Evolutionary conservation across 2,329 filamentous ascomycete genomes (phyloP).

Genomic region (Fulvia fulva): DNA sequence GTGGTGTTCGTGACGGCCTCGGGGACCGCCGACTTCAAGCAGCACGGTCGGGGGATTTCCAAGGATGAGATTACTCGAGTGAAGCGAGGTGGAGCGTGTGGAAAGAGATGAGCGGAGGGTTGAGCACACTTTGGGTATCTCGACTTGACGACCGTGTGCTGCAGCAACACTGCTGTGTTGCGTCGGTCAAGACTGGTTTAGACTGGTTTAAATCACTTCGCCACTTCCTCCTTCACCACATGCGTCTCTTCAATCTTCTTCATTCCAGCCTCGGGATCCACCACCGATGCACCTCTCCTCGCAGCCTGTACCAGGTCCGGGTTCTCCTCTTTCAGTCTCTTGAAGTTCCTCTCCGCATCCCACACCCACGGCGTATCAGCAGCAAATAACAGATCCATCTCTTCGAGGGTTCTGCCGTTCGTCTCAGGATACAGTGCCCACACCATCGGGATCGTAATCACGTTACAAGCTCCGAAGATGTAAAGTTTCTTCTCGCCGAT

Average conservation of each 20-base stretch:
- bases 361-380: constrained; percentile 64
- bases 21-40: neutral
- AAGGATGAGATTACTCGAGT: neutral
- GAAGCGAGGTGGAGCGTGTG: neutral
- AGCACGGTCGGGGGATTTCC: neutral
- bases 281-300: constrained; percentile 26
- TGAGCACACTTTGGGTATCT: neutral
- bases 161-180: neutral
- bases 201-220: constrained; percentile 4
- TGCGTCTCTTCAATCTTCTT: constrained; percentile 13
- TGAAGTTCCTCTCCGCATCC: constrained; percentile 65
- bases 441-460: constrained; percentile 63
- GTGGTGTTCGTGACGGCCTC: neutral
- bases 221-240: constrained; percentile 15
- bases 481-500: constrained; percentile 70
- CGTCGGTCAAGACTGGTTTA: neutral
- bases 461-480: constrained; percentile 66
- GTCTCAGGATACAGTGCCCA: constrained; percentile 73
- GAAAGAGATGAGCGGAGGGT: neutral
- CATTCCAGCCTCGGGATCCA: constrained; percentile 23
- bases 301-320: constrained; percentile 37
- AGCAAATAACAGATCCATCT: constrained; percentile 71
- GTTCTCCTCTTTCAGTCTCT: constrained; percentile 57
- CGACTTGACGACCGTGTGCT: neutral
- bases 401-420: constrained; percentile 66